Percentiles rank a stretch among this genome's conserved stretches.
Conservation (phyloP, 805 yeast genomes). For the Candida pseudoglaebosa region DNA sequence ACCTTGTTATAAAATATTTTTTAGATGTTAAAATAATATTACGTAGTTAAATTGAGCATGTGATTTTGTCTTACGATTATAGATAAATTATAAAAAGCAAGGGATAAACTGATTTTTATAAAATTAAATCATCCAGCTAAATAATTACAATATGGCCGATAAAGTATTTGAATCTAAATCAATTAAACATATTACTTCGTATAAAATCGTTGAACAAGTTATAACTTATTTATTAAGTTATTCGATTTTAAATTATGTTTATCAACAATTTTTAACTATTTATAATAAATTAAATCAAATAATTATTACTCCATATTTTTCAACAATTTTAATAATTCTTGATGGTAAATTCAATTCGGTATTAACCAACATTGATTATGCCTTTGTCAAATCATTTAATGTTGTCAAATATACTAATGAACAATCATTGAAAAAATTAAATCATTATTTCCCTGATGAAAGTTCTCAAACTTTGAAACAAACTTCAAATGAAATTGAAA, state of each 20-base stretch:
- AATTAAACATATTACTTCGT: slow-evolving; percentile 28
- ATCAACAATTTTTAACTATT: slow-evolving; percentile 18
- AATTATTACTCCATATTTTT: slow-evolving; percentile 2
- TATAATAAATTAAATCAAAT: slow-evolving; percentile 8
- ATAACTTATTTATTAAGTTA: slow-evolving; percentile 22
- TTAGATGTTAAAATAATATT: too few species aligned
- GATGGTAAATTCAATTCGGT: slow-evolving; percentile 16
- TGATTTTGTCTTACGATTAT: too few species aligned
- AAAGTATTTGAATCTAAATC: slow-evolving; percentile 29
- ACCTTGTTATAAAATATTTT: too few species aligned
- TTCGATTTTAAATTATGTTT: slow-evolving; percentile 19
- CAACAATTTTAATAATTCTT: slow-evolving; percentile 11
- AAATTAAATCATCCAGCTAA: slow-evolving; percentile 1
- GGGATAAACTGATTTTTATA: not conserved
- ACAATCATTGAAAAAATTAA: not conserved
- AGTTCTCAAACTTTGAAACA: not conserved
- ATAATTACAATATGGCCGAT: slow-evolving; percentile 8
- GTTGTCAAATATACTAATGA: slow-evolving; percentile 3
- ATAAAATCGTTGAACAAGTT: slow-evolving; percentile 23
- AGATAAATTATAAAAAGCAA: not conserved
- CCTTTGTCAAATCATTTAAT: slow-evolving; percentile 3
- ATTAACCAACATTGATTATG: slow-evolving; percentile 4
- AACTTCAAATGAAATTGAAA: slow-evolving; percentile 13
- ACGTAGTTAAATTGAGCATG: too few species aligned
- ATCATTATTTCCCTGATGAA: slow-evolving; percentile 1